Evolutionary conservation across 2,329 filamentous ascomycete genomes (phyloP), one percentile per base, ranked within the genome.

Genomic region (Dryadomyces quercus-mongolicae): DNA sequence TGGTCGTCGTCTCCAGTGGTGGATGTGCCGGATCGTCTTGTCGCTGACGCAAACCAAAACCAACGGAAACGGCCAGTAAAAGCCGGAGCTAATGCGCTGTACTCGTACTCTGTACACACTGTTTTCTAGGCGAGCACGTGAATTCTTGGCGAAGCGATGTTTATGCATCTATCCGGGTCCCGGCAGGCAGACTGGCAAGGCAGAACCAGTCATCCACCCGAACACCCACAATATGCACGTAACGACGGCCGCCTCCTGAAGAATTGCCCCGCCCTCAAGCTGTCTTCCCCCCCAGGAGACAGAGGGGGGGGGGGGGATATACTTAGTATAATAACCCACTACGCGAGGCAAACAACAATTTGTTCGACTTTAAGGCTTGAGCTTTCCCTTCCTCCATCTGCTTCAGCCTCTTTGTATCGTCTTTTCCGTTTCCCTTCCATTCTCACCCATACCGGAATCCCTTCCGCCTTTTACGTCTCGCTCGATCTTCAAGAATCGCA

Each of bases 31-130:
- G 18, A 25, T 31, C 25, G 18, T 40, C 36, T 18, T 20, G 13
- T 43, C 18, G 36, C 49, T 21, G 18, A 43, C 51, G 56, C 56
- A 55, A 51, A 55, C 56, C 53, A 44, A 57, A 48, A 44, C 53
- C 38, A 31, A 13, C 51, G 49, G 43, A 40, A 47, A 34, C 22
- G 22, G 22, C 31, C 25, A 48, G 46, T 31, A 31, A 31, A 31
- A 31, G 25, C 25, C 25, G 25, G 25, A 31, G 25, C 25, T 31
- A 31, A 31, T 8, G 25, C 25, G n/a, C n/a, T n/a, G n/a, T 31
- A 31, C 25, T 31, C 25, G 25, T 31, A 31, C 25, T 31, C 25
- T 8, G 25, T 31, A 31, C 25, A 31, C 36, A 12, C 36, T 40
- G 36, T 40, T 13, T 13, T 40, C 34, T 12, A 12, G 42, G 42